Conservation (phyloP, 1,284 basidiomycete species). For the Macrocystidia cucumis region DNA sequence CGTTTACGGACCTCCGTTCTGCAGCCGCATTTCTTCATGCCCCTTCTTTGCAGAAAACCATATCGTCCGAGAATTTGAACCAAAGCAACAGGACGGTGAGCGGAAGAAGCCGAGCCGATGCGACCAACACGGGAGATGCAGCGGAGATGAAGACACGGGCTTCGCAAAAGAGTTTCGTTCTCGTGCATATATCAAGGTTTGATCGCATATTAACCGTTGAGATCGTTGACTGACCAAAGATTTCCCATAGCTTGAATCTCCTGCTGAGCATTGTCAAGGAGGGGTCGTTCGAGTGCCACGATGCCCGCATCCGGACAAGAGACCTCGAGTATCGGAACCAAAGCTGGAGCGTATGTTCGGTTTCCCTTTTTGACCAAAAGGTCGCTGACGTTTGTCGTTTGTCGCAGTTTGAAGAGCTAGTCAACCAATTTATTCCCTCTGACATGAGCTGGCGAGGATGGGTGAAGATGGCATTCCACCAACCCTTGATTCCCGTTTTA, state of each 20-base stretch:
- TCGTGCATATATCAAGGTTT: conserved; percentile 72
- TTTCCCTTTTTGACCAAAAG: conserved; percentile 4
- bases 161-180: conserved; percentile 78
- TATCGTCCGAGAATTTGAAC: conserved; percentile 13
- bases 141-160: conserved; percentile 73
- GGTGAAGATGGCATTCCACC: conserved; percentile 78
- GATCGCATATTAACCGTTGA: conserved; percentile 11
- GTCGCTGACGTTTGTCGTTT: conserved; percentile 9
- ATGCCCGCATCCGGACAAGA: conserved; percentile 66
- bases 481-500: conserved; percentile 64
- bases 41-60: conserved; percentile 5
- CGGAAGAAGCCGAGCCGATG: conserved; percentile 11
- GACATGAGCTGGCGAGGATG: conserved; percentile 72
- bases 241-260: conserved; percentile 45
- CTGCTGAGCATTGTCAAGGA: conserved; percentile 65
- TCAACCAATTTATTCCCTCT: conserved; percentile 74
- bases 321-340: conserved; percentile 81
- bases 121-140: conserved; percentile 38
- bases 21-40: conserved; percentile 21
- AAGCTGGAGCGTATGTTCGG: conserved; percentile 70
- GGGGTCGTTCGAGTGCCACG: conserved; percentile 64
- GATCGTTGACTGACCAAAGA: conserved; percentile 2
- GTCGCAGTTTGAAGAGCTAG: conserved; percentile 73
- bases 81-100: no score
- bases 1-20: conserved; percentile 48